phyloP scores from a whole-genome alignment of 2,329 filamentous ascomycete species.

The Trichophyton rubrum region DNA sequence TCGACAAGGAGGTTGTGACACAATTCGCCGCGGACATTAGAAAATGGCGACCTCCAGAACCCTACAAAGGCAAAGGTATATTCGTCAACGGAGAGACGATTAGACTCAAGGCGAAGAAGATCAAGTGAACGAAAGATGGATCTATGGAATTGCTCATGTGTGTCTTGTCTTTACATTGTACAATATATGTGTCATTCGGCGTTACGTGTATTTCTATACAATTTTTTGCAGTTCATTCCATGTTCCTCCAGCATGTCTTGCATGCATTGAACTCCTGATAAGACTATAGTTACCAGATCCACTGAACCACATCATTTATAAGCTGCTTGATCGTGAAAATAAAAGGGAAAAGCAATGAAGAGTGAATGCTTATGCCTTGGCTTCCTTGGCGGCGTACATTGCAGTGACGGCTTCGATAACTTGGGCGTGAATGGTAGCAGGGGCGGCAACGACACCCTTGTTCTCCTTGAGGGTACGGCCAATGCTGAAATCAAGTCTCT shows the following conservation, averaged over 20 bases:
- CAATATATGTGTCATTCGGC: slow-evolving; percentile 19
- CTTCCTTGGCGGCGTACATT: slow-evolving; percentile 48
- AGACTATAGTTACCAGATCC: not conserved
- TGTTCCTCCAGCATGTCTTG: not conserved
- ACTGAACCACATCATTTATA: not conserved
- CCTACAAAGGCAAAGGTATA: slow-evolving; percentile 98
- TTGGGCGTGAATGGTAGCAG: slow-evolving; percentile 57
- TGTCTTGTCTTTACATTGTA: slow-evolving; percentile 8
- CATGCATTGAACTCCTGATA: not conserved
- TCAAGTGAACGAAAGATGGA: slow-evolving; percentile 49
- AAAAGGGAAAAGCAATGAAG: not conserved
- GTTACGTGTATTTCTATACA: slow-evolving; percentile 16
- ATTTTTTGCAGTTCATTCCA: slow-evolving; percentile 10
- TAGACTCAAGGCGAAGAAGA: slow-evolving; percentile 96
- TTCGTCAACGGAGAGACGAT: slow-evolving; percentile 97
- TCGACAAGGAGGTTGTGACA: slow-evolving; percentile 75
- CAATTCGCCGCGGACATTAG: slow-evolving; percentile 82
- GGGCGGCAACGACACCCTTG: slow-evolving; percentile 86
- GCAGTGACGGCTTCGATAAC: slow-evolving; percentile 68
- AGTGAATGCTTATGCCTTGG: slow-evolving; percentile 23
- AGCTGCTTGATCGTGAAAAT: not conserved
- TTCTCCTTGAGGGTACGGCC: slow-evolving; percentile 80
- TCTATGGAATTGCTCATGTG: slow-evolving; percentile 7
- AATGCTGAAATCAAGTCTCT: slow-evolving; percentile 70
- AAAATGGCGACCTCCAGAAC: slow-evolving; percentile 81